Evolutionary conservation across 1,139 yeast genomes (phyloP), one percentile per base, ranked within the genome.

Genomic region (Nakaseomyces uthaithaninus): DNA sequence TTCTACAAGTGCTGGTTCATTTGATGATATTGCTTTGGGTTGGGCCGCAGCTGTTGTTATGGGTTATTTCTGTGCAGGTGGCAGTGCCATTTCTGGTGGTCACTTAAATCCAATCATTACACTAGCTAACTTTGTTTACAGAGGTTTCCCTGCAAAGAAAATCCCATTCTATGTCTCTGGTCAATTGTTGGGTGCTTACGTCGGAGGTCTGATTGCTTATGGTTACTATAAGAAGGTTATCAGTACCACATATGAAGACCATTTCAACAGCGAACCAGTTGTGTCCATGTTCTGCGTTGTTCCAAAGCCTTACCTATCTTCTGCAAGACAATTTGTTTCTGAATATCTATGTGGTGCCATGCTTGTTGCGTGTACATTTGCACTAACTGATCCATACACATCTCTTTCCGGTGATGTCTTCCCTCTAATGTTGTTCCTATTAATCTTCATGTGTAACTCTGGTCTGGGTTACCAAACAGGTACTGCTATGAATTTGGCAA

Each of bases 21-120:
- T 63, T 42, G 66, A 64, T 37, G 62, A 67, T 17, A 58, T 71
- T 42, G 66, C 69, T 7, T 54, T 70, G 42, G 64, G 69, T 20
- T 72, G 75, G 75, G 77, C 73, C 36, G 62, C 69, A 28, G 76
- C 74, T 2, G 75, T 69, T 42, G 68, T 69, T 51, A 53, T 71
- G 52, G 76, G 75, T 49, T 69, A 60, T 50, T 55, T 57, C 40
- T 55, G 59, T 15, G 62, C 69, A 33, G 72, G 71, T 38, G 71
- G 72, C 45, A 51, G 60, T 47, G 62, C 64, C 11, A 56, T 67
- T 39, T 66, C 71, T 33, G 72, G 72, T 51, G 72, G 66, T 15
- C 72, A 68, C 52, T 46, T 68, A 45, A 68, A 68, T 48, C 71
- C 71, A 9, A 67, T 69, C 39, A 63, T 67, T 33, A 66, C 72